phyloP scores from a whole-genome alignment of 176 grass and related monocot species.

The Carex scoparia region DNA sequence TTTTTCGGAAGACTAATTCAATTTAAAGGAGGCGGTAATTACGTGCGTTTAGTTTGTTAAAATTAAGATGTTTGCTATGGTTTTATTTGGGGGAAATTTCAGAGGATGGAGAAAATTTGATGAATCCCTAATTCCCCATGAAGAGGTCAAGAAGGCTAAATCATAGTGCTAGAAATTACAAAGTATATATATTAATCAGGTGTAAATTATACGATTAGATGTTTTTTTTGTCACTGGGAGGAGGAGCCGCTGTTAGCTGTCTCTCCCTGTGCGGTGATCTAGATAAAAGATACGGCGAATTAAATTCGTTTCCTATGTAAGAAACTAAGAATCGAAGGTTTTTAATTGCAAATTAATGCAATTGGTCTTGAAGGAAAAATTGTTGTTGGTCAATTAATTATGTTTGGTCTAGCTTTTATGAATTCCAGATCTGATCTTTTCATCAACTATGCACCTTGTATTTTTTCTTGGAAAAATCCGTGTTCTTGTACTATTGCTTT shows the following conservation, averaged over 20 bases:
- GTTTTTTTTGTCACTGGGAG: conserved; percentile 39
- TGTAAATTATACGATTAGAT: conserved; percentile 48
- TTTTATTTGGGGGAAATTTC: conserved; percentile 13
- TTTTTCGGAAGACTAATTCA: neutral
- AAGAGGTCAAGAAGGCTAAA: conserved; percentile 23
- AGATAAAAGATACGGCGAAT: neutral
- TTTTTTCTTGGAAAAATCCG: neutral
- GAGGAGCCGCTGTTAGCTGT: neutral
- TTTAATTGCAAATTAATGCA: conserved; percentile 6
- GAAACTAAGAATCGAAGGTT: neutral
- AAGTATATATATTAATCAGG: conserved; percentile 34
- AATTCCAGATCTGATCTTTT: neutral
- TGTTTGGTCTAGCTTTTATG: neutral
- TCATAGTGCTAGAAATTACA: conserved; percentile 35
- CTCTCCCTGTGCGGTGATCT: conserved; percentile 31
- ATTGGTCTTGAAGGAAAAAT: neutral
- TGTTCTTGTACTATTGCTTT: neutral
- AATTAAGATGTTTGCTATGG: neutral
- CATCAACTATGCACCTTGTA: neutral
- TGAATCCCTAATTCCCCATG: neutral
- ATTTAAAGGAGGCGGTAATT: neutral
- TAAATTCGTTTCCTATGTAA: neutral
- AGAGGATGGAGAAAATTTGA: conserved; percentile 26
- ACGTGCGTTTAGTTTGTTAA: neutral
- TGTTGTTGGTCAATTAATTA: neutral